Evolutionary conservation across 2,329 filamentous ascomycete genomes (phyloP), one percentile per base, ranked within the genome.

Genomic region (Metarhizium album): DNA sequence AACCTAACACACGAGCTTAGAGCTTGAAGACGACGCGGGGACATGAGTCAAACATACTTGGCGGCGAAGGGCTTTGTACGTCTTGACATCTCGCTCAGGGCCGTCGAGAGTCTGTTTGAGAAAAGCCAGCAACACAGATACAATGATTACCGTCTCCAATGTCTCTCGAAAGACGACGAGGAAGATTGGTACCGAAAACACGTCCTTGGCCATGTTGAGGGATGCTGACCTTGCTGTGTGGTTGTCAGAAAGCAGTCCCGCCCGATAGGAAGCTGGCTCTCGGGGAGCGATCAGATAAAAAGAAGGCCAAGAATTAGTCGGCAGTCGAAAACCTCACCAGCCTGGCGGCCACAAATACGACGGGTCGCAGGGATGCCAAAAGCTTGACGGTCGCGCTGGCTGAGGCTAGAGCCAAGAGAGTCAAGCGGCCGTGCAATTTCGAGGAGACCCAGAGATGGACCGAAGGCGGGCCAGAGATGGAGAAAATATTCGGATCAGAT

Each of bases 121-220:
- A 64, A 93, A 94, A 22, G 88, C 82, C 40, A 95, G 78, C 33
- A 95, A 74, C n/a, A 95, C 85, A 0, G 89, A 91, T 55, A 94
- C 82, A 59, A 95, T 87, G 62, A 95, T 89, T 61, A 79, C 83
- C 1, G 85, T 86, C 72, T 95, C 89, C 46, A 95, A 73, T 42
- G 82, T 82, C 70, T 95, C 90, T 62, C 90, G 83, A 65, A 95
- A 93, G 69, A 87, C 83, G 65, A 95, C 87, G 72, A 95, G 90
- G 72, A 95, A 95, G 50, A 95, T 80, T 57, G 85, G 86, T 22
- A 89, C 81, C 55, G 85, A 79, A 66, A 90, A 90, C 52, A 90
- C 82, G 64, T 85, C 79, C 54, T 77, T 74, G 64, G 83, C 82
- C 71, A 79, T 83, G 56, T 47, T 64, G 51, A 16, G 22, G 33